Conservation (phyloP, 495 filamentous ascomycete genomes). For the Copromyces sp. region DNA sequence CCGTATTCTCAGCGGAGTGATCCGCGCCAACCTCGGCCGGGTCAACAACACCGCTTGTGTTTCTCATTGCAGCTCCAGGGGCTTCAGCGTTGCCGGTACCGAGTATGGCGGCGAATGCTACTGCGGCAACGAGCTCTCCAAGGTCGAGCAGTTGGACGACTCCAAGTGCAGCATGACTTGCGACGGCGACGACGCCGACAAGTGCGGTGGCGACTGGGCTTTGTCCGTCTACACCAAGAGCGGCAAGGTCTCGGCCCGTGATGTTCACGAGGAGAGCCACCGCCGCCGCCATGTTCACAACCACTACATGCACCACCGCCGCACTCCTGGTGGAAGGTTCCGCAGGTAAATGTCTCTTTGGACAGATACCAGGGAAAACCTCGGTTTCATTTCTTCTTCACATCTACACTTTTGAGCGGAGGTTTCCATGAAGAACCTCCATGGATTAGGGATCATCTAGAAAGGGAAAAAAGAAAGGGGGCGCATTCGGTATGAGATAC, state of each 20-base stretch:
- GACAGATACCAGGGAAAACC: neutral
- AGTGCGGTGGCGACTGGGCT: slow-evolving; percentile 36
- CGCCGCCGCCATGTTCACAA: slow-evolving; percentile 16
- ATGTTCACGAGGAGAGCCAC: neutral
- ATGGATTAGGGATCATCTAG: neutral
- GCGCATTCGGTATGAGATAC: neutral
- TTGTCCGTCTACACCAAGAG: slow-evolving; percentile 32
- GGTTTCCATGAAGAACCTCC: neutral
- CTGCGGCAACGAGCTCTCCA: slow-evolving; percentile 43
- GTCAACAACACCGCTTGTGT: slow-evolving; percentile 53
- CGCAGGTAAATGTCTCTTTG: neutral
- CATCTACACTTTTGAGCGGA: neutral
- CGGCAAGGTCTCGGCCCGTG: slow-evolving; percentile 5
- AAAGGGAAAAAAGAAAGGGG: neutral
- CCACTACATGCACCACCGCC: slow-evolving; percentile 17
- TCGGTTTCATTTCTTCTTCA: neutral
- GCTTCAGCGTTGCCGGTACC: slow-evolving; percentile 48
- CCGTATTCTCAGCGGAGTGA: slow-evolving; percentile 30
- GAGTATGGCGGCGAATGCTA: slow-evolving; percentile 59
- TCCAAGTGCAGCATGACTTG: slow-evolving; percentile 33
- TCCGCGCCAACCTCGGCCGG: slow-evolving; percentile 30
- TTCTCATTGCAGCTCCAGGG: slow-evolving; percentile 40
- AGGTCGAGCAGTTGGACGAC: slow-evolving; percentile 31
- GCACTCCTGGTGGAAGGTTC: slow-evolving; percentile 7
- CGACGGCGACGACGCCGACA: slow-evolving; percentile 32